A percentile compares a stretch with the other conserved stretches of the same genome.
Evolutionary conservation across 768 basidiomycete genomes (phyloP).

Genomic region (Russula sp.): DNA sequence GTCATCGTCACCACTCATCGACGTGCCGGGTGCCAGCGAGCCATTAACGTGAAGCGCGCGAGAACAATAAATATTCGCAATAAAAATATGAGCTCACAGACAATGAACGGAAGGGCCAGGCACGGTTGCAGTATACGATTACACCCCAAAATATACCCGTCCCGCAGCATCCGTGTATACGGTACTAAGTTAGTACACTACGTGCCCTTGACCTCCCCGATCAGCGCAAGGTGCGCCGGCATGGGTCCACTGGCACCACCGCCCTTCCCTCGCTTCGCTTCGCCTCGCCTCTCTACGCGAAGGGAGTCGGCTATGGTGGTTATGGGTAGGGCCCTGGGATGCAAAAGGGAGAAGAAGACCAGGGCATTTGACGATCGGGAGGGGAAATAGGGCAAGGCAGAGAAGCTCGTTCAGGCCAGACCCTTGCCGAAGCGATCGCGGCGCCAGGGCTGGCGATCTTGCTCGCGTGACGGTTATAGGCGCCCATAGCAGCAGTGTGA

Average conservation of each 20-base stretch:
- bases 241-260: not conserved
- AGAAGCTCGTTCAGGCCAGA: not conserved
- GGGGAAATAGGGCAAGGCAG: not conserved
- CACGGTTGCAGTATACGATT: not conserved
- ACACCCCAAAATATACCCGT: not conserved
- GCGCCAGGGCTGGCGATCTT: too few relatives aligned
- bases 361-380: not conserved
- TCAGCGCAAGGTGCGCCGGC: not conserved
- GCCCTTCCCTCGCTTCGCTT: not conserved
- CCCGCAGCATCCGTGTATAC: not conserved
- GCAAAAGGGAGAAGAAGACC: not conserved
- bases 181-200: not conserved
- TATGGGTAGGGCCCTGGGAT: not conserved
- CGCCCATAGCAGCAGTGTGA: not conserved
- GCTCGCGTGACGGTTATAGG: too few relatives aligned
- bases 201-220: not conserved
- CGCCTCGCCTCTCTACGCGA: not conserved
- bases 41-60: too few relatives aligned
- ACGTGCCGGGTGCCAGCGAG: too few relatives aligned
- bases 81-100: too few relatives aligned
- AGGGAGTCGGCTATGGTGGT: not conserved
- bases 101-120: too few relatives aligned
- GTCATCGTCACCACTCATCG: too few relatives aligned
- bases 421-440: too few relatives aligned
- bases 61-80: too few relatives aligned